Evolutionary conservation across 306 rosid genomes (phyloP).

Genomic region (Senna tora): DNA sequence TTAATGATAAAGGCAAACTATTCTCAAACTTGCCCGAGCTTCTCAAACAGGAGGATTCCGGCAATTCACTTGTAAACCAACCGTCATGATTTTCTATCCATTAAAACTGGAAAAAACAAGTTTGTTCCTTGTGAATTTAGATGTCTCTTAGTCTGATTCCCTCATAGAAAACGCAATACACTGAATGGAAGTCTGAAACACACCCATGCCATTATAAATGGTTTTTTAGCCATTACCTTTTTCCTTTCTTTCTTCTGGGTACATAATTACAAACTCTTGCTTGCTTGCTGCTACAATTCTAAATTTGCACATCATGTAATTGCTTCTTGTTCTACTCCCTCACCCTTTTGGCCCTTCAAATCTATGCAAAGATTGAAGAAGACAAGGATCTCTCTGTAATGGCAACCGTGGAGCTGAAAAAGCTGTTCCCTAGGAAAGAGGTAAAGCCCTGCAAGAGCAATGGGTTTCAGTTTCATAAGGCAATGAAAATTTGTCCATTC

Average conservation of each 20-base stretch:
- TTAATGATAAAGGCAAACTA: not conserved
- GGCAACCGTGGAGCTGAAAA: conserved; percentile 73
- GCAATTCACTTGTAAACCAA: not conserved
- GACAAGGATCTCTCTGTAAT: conserved; percentile 72
- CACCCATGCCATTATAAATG: not conserved
- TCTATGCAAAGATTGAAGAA: conserved; percentile 63
- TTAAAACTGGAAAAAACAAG: conserved; percentile 17
- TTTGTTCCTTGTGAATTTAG: not conserved
- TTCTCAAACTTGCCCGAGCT: conserved; percentile 18
- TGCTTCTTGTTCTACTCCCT: conserved; percentile 32
- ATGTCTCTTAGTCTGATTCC: conserved; percentile 9
- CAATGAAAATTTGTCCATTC: not conserved
- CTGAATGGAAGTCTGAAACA: not conserved
- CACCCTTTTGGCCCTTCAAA: conserved; percentile 28
- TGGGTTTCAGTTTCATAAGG: conserved; percentile 32
- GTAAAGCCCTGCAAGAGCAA: conserved; percentile 42
- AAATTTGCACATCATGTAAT: conserved; percentile 17
- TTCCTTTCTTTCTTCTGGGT: not conserved
- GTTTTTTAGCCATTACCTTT: not conserved
- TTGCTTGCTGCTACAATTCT: not conserved
- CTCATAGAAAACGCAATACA: not conserved
- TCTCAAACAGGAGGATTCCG: conserved; percentile 7
- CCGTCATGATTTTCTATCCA: conserved; percentile 15
- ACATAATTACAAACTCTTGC: not conserved
- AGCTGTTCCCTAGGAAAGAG: conserved; percentile 70